Conservation (phyloP, 2,329 filamentous ascomycete species). For the Cladophialophora exuberans region DNA sequence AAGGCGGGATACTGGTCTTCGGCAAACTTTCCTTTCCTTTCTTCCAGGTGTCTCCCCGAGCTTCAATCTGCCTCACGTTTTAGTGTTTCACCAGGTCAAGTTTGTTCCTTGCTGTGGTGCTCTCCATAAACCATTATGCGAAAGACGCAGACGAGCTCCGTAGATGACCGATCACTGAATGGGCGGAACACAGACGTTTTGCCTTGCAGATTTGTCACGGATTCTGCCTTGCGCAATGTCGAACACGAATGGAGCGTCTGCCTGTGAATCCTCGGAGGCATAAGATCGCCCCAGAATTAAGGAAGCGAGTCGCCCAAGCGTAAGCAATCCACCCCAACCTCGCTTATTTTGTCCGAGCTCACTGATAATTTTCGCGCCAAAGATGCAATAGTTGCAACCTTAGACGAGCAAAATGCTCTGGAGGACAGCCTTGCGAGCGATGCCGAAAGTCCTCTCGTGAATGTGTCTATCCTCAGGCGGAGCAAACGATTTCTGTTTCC, state of each 20-base stretch:
- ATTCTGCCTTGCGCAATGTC: neutral
- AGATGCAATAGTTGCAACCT: slow-evolving; percentile 60
- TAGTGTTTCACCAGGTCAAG: neutral
- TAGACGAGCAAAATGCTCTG: slow-evolving; percentile 57
- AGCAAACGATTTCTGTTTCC: slow-evolving; percentile 51
- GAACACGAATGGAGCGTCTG: slow-evolving; percentile 15
- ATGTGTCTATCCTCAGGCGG: slow-evolving; percentile 52
- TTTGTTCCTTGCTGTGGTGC: neutral
- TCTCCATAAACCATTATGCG: neutral
- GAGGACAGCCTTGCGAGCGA: slow-evolving; percentile 53
- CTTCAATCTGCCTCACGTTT: neutral
- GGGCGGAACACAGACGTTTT: no score
- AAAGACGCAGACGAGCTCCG: neutral
- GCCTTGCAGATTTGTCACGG: no score
- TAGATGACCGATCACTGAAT: neutral
- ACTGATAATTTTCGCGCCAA: neutral
- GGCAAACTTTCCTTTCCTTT: slow-evolving; percentile 3
- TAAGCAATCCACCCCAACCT: neutral
- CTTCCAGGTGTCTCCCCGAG: neutral
- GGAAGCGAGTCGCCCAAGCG: slow-evolving; percentile 21
- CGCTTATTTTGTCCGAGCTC: neutral
- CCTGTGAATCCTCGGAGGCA: slow-evolving; percentile 20
- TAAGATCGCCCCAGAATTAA: slow-evolving; percentile 17
- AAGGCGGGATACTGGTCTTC: no score
- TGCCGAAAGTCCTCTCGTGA: slow-evolving; percentile 50